Evolutionary conservation across 495 filamentous ascomycete genomes (phyloP).

Genomic region (Daldinia childiae): DNA sequence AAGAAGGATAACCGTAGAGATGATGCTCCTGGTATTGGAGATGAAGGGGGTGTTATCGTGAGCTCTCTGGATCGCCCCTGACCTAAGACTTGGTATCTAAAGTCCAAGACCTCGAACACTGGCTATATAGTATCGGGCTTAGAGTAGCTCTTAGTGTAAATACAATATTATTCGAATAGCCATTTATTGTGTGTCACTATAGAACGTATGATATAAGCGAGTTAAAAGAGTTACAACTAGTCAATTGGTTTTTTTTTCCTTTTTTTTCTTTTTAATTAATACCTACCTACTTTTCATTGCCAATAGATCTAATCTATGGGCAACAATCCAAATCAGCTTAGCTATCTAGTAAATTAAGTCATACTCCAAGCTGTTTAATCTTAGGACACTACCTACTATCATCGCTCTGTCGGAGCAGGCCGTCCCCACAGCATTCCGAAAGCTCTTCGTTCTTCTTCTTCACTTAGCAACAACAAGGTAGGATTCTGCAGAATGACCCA

Average conservation of each 20-base stretch:
- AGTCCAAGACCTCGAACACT: neutral
- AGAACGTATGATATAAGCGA: neutral
- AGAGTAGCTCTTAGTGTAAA: neutral
- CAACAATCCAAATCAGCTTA: neutral
- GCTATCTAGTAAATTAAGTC: neutral
- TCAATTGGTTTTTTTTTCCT: no score
- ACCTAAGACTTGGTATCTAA: neutral
- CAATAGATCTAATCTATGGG: neutral
- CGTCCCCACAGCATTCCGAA: no score
- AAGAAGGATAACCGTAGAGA: conserved; percentile 14
- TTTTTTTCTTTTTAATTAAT: no score
- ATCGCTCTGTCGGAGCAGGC: no score
- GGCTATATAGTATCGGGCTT: neutral
- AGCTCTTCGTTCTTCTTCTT: no score
- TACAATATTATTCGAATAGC: neutral
- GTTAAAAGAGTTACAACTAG: neutral
- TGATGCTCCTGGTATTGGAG: conserved; percentile 9
- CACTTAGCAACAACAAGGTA: no score
- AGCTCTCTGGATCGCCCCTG: conserved; percentile 6
- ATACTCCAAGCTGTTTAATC: neutral
- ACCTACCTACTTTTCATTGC: neutral
- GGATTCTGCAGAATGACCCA: no score
- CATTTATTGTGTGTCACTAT: neutral
- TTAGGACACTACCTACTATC: no score
- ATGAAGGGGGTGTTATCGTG: conserved; percentile 27